Evolutionary conservation across 2,329 filamentous ascomycete genomes (phyloP).

Genomic region (Endothia cerciana): DNA sequence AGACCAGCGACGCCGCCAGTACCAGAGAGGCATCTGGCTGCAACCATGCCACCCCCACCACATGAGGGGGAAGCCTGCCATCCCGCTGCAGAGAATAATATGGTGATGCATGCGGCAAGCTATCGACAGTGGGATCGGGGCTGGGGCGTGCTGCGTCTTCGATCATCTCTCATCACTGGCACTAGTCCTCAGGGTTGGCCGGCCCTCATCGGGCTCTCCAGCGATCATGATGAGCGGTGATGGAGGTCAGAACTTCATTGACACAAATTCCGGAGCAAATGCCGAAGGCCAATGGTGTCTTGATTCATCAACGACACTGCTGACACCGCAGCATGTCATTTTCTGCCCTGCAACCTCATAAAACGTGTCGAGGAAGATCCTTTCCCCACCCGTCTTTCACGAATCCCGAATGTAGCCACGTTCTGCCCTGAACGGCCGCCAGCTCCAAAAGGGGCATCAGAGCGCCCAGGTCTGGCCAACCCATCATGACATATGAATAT

Average conservation of each 20-base stretch:
- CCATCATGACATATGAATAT: neutral
- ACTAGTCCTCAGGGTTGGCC: neutral
- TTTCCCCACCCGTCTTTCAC: neutral
- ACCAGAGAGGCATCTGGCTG: neutral
- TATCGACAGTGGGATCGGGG: neutral
- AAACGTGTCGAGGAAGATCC: neutral
- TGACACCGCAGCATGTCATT: neutral
- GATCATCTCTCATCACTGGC: neutral
- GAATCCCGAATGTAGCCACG: conserved; percentile 4
- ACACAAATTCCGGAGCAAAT: conserved; percentile 11
- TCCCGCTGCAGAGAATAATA: neutral
- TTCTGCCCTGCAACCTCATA: conserved; percentile 2
- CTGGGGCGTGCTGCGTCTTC: neutral
- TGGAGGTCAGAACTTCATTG: neutral
- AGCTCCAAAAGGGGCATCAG: neutral
- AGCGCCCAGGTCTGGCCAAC: neutral
- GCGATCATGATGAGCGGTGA: neutral
- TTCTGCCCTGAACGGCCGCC: neutral
- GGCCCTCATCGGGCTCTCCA: neutral
- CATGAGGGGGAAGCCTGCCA: neutral
- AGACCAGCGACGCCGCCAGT: neutral
- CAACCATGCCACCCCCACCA: neutral
- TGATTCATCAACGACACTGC: neutral
- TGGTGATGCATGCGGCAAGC: neutral
- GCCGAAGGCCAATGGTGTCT: conserved; percentile 6